Base-by-base conservation (phyloP, 2,329 filamentous ascomycete species). In the Knoxdaviesia proteae region DNA sequence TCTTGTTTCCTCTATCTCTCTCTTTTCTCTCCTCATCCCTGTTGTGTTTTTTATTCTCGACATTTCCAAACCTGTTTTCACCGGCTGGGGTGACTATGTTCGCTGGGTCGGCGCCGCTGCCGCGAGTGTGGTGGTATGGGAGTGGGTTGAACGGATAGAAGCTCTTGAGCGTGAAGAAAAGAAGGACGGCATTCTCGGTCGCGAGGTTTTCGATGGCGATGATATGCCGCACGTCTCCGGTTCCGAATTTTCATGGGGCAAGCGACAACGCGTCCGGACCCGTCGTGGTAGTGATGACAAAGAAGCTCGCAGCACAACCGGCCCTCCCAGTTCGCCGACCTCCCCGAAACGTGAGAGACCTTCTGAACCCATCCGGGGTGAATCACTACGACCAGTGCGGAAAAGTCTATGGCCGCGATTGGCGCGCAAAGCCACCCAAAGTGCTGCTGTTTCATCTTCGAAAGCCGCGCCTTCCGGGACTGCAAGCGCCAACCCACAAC, bases 141-240 rank as follows among this genome's bases (percentile, higher is more conserved):
- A 94, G 58, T 94, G 87, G 87, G 87, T 94, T 3, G 87, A 94
- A 58, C 73, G 87, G 31, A 94, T 94, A 40, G 87, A 94, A 57
- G 84, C 86, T 0, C 60, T 94, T 47, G 87, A 94, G 61, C 74
- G 87, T 50, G 86, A 94, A 57, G 86, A 94, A 56, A 84, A 87
- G 59, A 93, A 92, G 59, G 86, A 93, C 51, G 87, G 87, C 1
- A 92, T 94, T 44, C 62, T 94, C 1, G 87, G 87, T 4, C 69
- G 87, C 48, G 87, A 94, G 54, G 77, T 94, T 0, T 94, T 93
- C 53, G 87, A 94, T 50, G 87, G 86, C 4, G 87, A 94, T 52
- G 87, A 94, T 54, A 92, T 90, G 78, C 66, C 93, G 35, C 82
- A 88, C 41, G 60, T 67, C 10, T 65, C 68, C 35, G 61, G 67